These are phyloP conservation scores for Mollisiaceae sp. DNA, from an alignment of 2,329 filamentous ascomycete genomes.

Conservation along the genomic window DNA sequence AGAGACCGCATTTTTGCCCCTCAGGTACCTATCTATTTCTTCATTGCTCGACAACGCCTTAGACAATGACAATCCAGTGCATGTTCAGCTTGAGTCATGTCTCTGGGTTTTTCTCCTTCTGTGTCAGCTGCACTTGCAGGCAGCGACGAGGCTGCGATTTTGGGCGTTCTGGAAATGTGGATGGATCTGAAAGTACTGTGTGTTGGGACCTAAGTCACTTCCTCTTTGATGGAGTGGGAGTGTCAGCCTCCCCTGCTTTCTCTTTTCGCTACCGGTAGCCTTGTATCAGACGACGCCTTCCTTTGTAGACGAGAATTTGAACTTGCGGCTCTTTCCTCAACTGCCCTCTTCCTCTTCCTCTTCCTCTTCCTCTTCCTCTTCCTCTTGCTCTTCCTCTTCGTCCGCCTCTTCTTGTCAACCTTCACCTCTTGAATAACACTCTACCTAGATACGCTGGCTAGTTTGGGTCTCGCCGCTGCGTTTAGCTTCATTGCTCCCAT, in stretches of 20 bases:
- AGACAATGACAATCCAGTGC: not conserved
- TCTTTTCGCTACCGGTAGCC: not conserved
- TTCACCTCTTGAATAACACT: conserved; percentile 6
- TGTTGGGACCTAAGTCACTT: not conserved
- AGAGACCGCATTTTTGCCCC: not conserved
- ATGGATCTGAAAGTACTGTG: not conserved
- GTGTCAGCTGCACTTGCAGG: conserved; percentile 2
- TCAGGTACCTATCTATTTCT: conserved; percentile 4
- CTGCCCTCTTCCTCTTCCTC: too few species aligned
- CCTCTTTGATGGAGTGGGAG: not conserved
- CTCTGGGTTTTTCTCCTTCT: conserved; percentile 1
- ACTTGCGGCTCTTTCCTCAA: not conserved
- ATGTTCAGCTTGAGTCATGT: not conserved
- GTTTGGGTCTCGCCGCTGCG: conserved; percentile 12
- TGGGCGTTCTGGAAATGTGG: too few species aligned
- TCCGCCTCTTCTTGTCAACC: not conserved
- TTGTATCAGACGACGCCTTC: not conserved
- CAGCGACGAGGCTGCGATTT: conserved; percentile 1
- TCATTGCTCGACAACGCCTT: conserved; percentile 2
- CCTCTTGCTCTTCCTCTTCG: not conserved
- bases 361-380: not conserved
- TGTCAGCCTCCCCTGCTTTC: conserved; percentile 8
- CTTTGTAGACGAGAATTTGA: not conserved
- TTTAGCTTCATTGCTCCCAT: not conserved
- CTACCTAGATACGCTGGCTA: conserved; percentile 12